These are phyloP conservation scores for Salix purpurea DNA, from an alignment of 345 rosid species.

Conservation along the genomic window DNA sequence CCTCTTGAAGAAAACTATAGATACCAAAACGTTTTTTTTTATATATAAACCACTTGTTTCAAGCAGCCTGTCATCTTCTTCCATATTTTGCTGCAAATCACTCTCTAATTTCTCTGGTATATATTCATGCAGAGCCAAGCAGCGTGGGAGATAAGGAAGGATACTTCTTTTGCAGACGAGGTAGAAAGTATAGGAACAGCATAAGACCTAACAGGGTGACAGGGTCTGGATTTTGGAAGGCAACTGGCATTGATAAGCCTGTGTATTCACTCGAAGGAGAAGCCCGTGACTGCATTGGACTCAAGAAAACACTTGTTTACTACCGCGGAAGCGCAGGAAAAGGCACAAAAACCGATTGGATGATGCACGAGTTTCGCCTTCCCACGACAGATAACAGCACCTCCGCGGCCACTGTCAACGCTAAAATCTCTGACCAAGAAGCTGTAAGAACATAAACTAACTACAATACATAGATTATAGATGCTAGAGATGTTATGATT, in stretches of 20 bases:
- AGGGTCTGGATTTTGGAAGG: slow-evolving; percentile 95
- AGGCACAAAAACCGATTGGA: slow-evolving; percentile 97
- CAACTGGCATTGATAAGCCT: slow-evolving; percentile 89
- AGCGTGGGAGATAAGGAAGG: slow-evolving; percentile 52
- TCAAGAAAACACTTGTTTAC: slow-evolving; percentile 86
- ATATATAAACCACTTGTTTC: not conserved
- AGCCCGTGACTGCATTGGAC: slow-evolving; percentile 57
- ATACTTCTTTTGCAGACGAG: slow-evolving; percentile 88
- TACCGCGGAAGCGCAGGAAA: slow-evolving; percentile 88
- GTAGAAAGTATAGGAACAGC: slow-evolving; percentile 88
- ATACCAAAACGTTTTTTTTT: too few relatives aligned
- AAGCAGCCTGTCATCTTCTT: not conserved
- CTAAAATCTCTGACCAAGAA: slow-evolving; percentile 35
- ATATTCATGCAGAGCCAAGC: slow-evolving; percentile 31
- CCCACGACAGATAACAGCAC: slow-evolving; percentile 34
- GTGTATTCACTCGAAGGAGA: slow-evolving; percentile 38
- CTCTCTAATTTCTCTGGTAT: not conserved
- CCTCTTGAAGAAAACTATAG: not conserved
- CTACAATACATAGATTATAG: too few relatives aligned
- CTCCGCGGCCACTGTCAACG: slow-evolving; percentile 9
- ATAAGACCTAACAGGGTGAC: slow-evolving; percentile 91
- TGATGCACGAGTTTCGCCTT: slow-evolving; percentile 99
- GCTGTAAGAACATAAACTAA: slow-evolving; percentile 53
- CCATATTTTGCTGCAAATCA: not conserved
- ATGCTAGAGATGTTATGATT: not conserved